Base-by-base conservation (phyloP, 2,329 filamentous ascomycete genomes). In the Corinectria fuckeliana region DNA sequence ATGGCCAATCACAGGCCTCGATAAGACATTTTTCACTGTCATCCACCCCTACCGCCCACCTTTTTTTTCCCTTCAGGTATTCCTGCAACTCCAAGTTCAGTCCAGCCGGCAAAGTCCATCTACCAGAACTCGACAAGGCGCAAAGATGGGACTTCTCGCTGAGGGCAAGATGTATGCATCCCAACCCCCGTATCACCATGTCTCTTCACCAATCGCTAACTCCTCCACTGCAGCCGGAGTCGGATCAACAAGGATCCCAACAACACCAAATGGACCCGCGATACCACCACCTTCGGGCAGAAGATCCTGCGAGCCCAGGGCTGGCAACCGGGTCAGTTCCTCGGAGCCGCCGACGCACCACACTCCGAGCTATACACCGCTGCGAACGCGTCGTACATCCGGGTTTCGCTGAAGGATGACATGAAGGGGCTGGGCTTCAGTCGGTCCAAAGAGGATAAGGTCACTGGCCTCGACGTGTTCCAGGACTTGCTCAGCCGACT, bases 191-290 rank as follows among this genome's bases (percentile, higher is more conserved):
- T 26, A 2, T 14, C 14, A 16, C 6, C 14, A 1, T 10, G 21
- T 2, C 6, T 30, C 10, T 8, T 13, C 10, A 16, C 16, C 28
- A 45, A 1, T 11, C 41, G 16, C 68, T 71, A 60, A 69, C 51
- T 21, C 9, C 14, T 18, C 23, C 10, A 21, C 18, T 41, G 4
- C 50, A 77, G 76, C 52, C 75, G 76, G 51, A 69, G 82, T 47
- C 96, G 94, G 79, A 88, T 98, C 72, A 90, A 90, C 66, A 85
- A 90, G 74, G 95, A 99, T 77, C 95, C 95, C 7, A 97, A 98
- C 79, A 99, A 98, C 77, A 97, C 92, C 47, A 88, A 86, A 83
- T 99, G 95, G 95, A 88, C 90, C 56, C 88, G 89, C 71, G 90
- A 93, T 74, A 91, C 90, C 65, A 85, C 85, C 56, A 89, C 88